Evolutionary conservation across 2,329 filamentous ascomycete species (phyloP).

Genomic region (Ophiognomonia clavigignenti-juglandacearum): DNA sequence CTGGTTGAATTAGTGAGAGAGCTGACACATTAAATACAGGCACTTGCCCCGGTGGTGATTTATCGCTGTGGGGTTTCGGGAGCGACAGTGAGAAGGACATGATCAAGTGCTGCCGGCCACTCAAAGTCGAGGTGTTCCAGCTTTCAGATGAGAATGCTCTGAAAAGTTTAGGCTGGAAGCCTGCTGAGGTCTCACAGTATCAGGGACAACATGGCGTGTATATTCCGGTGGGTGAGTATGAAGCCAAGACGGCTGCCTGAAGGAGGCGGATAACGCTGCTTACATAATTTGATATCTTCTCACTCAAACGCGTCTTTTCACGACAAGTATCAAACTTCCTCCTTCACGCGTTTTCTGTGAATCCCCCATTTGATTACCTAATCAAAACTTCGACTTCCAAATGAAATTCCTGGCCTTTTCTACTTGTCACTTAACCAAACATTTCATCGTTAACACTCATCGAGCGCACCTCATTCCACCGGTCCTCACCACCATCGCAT

Average conservation of each 20-base stretch:
- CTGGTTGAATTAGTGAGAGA: constrained; percentile 29
- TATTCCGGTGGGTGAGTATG: constrained; percentile 18
- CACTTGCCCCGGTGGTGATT: constrained; percentile 76
- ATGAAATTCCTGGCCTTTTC: no score
- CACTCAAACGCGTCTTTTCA: no score
- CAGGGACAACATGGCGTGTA: constrained; percentile 60
- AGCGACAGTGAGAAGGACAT: constrained; percentile 63
- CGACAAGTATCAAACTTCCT: no score
- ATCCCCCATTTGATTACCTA: no score
- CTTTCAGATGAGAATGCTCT: constrained; percentile 51
- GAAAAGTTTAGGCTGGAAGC: constrained; percentile 53
- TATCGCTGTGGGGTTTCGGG: constrained; percentile 78
- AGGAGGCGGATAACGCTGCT: not conserved
- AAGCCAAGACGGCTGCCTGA: not conserved
- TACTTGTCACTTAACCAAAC: no score
- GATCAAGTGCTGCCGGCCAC: constrained; percentile 64
- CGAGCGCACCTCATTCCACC: no score
- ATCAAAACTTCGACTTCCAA: no score
- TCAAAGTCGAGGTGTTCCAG: constrained; percentile 69
- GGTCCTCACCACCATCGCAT: no score
- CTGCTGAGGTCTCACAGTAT: constrained; percentile 57
- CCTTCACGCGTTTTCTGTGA: no score
- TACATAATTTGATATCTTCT: no score
- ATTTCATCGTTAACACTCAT: no score
- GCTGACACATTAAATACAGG: constrained; percentile 26